Conservation (phyloP, 2,329 filamentous ascomycete genomes). For the Chrysosporium keratinophilum region DNA sequence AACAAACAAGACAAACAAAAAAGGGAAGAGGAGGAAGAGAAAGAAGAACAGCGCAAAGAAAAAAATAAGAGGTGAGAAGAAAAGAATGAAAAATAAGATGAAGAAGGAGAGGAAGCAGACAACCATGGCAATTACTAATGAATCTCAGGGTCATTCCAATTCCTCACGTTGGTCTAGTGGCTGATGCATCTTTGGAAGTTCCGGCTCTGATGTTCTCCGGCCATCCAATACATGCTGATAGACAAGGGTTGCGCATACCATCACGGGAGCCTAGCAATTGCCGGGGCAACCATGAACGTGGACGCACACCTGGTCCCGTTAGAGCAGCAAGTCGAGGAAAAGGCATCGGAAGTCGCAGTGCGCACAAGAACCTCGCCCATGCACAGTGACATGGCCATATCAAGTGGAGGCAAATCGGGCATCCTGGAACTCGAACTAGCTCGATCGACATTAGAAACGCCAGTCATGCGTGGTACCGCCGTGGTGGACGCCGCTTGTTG, state of each 20-base stretch:
- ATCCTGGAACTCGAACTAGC: background rate
- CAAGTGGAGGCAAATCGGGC: background rate
- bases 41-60: too few species aligned
- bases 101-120: too few species aligned
- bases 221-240: too few species aligned
- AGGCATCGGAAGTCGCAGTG: slow-evolving; percentile 18
- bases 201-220: too few species aligned
- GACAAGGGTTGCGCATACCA: slow-evolving; percentile 17
- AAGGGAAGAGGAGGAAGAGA: too few species aligned
- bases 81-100: too few species aligned
- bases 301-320: slow-evolving; percentile 21
- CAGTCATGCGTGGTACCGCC: background rate
- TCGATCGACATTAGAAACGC: background rate
- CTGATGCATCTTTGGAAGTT: too few species aligned
- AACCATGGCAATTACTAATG: too few species aligned
- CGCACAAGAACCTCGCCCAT: slow-evolving; percentile 17
- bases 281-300: slow-evolving; percentile 18
- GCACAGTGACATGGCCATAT: slow-evolving; percentile 10
- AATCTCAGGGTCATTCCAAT: too few species aligned
- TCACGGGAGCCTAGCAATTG: slow-evolving; percentile 20
- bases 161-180: too few species aligned
- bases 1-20: too few species aligned
- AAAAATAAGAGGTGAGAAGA: too few species aligned
- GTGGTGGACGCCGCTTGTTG: background rate
- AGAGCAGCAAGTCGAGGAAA: slow-evolving; percentile 19